Percentiles rank a stretch among this genome's conserved stretches.
phyloP scores from a whole-genome alignment of 768 basidiomycete genomes.

The Suillus clintonianus region DNA sequence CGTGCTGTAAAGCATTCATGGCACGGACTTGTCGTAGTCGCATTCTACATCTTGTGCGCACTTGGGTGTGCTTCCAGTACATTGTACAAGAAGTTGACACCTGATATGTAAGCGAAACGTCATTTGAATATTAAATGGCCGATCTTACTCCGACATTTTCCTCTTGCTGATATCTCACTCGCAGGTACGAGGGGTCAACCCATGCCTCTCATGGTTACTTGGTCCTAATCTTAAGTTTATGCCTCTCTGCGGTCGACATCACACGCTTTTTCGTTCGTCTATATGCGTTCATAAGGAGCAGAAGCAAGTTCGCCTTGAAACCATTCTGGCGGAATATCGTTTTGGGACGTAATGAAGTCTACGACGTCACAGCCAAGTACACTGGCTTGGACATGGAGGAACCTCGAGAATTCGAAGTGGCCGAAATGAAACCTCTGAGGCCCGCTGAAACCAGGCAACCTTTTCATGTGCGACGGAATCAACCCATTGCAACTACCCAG shows the following conservation, averaged over 20 bases:
- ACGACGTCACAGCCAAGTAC: slow-evolving; percentile 46
- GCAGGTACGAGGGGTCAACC: slow-evolving; percentile 66
- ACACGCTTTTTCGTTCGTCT: slow-evolving; percentile 51
- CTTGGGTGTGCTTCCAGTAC: slow-evolving; percentile 70
- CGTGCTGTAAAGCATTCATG: slow-evolving; percentile 74
- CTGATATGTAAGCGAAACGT: slow-evolving; percentile 66
- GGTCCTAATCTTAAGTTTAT: slow-evolving; percentile 46
- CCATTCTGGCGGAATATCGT: slow-evolving; percentile 61
- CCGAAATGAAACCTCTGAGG: slow-evolving; percentile 38
- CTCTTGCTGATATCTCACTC: slow-evolving; percentile 12
- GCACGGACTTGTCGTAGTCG: slow-evolving; percentile 56
- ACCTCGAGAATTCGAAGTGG: slow-evolving; percentile 52
- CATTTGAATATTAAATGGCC: background rate
- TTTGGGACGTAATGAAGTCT: slow-evolving; percentile 44
- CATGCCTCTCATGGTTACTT: slow-evolving; percentile 70
- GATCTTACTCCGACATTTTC: slow-evolving; percentile 4
- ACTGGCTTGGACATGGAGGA: slow-evolving; percentile 57
- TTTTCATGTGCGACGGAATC: slow-evolving; percentile 18
- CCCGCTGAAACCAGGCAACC: slow-evolving; percentile 5
- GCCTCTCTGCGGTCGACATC: slow-evolving; percentile 57
- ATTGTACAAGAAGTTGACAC: slow-evolving; percentile 77
- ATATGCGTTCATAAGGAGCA: slow-evolving; percentile 45
- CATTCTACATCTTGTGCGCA: slow-evolving; percentile 61
- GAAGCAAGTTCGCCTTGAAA: slow-evolving; percentile 46
- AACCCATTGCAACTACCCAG: slow-evolving; percentile 24